These are phyloP conservation scores for Aspergillus amoenus DNA, from an alignment of 2,329 filamentous ascomycete species.

Conservation along the genomic window DNA sequence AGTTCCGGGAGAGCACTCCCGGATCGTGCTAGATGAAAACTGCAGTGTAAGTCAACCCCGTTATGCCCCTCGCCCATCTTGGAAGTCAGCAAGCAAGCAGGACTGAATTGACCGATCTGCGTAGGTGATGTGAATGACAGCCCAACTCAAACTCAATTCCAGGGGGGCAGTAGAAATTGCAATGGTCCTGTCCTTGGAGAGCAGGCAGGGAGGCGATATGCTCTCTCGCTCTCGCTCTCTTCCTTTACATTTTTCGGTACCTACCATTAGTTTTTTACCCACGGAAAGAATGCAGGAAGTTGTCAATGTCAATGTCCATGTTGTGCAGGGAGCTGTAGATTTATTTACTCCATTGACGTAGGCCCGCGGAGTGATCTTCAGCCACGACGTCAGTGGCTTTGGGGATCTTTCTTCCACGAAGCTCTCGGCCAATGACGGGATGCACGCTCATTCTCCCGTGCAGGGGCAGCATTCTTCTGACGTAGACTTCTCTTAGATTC, in stretches of 20 bases:
- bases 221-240: background rate
- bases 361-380: background rate
- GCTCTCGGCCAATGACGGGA: no score
- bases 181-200: background rate
- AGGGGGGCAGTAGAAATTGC: background rate
- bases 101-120: background rate
- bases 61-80: background rate
- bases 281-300: background rate
- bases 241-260: background rate
- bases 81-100: background rate
- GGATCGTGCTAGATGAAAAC: slow-evolving; percentile 6
- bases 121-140: slow-evolving; percentile 7
- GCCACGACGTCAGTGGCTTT: slow-evolving; percentile 2
- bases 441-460: no score
- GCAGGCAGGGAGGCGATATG: background rate
- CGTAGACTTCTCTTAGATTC: no score
- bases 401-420: background rate
- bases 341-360: background rate
- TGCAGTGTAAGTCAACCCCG: slow-evolving; percentile 12
- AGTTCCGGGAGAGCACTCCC: slow-evolving; percentile 23
- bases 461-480: no score
- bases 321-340: background rate
- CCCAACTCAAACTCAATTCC: background rate
- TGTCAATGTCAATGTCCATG: background rate
- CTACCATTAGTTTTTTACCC: background rate